Evolutionary conservation across 495 filamentous ascomycete species (phyloP).

Genomic region (Aspergillus haitiensis): DNA sequence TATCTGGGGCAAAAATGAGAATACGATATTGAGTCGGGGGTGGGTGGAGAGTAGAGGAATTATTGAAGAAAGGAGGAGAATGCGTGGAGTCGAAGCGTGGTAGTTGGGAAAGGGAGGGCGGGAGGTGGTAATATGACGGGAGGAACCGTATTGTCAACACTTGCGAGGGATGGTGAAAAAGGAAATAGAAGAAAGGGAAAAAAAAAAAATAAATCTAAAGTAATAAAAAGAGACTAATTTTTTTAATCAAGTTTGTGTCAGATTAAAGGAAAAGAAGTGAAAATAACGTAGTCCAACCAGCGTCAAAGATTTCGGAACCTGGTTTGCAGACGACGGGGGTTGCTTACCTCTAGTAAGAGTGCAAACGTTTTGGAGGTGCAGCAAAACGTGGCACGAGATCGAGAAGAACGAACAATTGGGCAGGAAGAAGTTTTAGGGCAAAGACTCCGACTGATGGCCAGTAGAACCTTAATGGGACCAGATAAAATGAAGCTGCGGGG

Average conservation of each 20-base stretch:
- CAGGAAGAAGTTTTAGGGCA: constrained; percentile 28
- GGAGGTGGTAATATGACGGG: constrained; percentile 21
- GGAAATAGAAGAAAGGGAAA: constrained; percentile 5
- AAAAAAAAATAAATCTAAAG: constrained; percentile 13
- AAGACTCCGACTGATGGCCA: constrained; percentile 24
- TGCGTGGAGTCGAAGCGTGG: constrained; percentile 9
- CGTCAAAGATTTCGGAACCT: constrained; percentile 16
- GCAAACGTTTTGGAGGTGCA: constrained; percentile 28
- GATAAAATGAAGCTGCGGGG: constrained; percentile 17
- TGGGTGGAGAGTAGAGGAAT: constrained; percentile 1
- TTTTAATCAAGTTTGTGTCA: constrained; percentile 14
- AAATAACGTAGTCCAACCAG: constrained; percentile 12
- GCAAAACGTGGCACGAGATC: constrained; percentile 36
- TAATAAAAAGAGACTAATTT: constrained; percentile 10
- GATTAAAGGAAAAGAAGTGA: constrained; percentile 10
- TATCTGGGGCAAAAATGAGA: not conserved
- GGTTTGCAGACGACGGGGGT: constrained; percentile 23
- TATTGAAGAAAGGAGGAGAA: constrained; percentile 3
- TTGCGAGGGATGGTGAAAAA: constrained; percentile 8
- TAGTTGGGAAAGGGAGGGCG: constrained; percentile 12
- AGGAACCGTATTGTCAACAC: constrained; percentile 16
- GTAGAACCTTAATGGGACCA: constrained; percentile 21
- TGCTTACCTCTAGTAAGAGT: constrained; percentile 28
- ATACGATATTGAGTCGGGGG: constrained; percentile 1
- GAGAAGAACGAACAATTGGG: constrained; percentile 28